phyloP scores from a whole-genome alignment of 164 flowering plant species.

The Sextonia rubra region DNA sequence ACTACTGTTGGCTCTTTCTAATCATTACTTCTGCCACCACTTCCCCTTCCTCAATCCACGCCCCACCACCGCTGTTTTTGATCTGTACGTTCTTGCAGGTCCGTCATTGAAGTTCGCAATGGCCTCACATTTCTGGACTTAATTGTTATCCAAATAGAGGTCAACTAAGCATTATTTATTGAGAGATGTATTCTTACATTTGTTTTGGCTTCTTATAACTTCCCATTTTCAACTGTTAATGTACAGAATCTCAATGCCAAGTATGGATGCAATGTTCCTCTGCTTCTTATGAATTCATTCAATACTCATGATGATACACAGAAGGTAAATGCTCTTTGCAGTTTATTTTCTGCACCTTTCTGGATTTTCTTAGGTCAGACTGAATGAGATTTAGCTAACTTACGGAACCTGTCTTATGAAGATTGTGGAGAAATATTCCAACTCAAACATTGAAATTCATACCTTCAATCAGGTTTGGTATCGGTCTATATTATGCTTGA shows the following conservation, averaged over 20 bases:
- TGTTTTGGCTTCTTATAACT: constrained; percentile 4
- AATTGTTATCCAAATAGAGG: constrained; percentile 96
- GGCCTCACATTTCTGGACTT: constrained; percentile 95
- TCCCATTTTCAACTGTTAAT: constrained; percentile 9
- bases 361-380: not conserved
- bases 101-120: constrained; percentile 96
- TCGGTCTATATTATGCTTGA: constrained; percentile 5
- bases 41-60: no score
- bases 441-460: constrained; percentile 76
- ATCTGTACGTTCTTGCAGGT: constrained; percentile 37
- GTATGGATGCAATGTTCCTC: constrained; percentile 90
- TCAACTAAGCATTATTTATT: constrained; percentile 10
- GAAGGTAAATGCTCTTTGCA: constrained; percentile 42
- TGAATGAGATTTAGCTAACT: constrained; percentile 1
- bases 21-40: no score
- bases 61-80: not conserved
- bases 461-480: constrained; percentile 86
- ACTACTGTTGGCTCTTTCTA: no score
- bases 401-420: constrained; percentile 21
- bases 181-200: not conserved
- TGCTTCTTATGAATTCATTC: constrained; percentile 92
- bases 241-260: constrained; percentile 70
- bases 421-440: constrained; percentile 87
- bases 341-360: constrained; percentile 2
- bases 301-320: constrained; percentile 86